A percentile compares a stretch with the other conserved stretches of the same genome.
phyloP scores from a whole-genome alignment of 2,329 filamentous ascomycete genomes.

The Chaetothyriales sp. region DNA sequence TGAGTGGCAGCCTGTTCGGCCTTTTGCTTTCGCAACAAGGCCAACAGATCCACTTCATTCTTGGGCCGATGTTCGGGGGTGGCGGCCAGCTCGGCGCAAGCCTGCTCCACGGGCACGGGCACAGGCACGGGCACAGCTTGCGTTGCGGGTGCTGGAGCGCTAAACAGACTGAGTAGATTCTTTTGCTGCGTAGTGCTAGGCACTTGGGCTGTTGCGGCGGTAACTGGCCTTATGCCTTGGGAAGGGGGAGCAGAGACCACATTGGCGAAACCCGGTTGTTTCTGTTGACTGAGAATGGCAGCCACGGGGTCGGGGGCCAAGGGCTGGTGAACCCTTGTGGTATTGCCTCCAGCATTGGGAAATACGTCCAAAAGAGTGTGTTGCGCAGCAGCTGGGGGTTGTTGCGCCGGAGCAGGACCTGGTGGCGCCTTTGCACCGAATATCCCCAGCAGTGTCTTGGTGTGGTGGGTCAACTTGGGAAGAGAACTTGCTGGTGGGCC shows the following conservation, averaged over 20 bases:
- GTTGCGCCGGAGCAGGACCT: not conserved
- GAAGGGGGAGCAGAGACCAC: not conserved
- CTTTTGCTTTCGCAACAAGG: slow-evolving; percentile 7
- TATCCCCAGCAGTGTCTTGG: slow-evolving; percentile 41
- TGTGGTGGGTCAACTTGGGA: slow-evolving; percentile 42
- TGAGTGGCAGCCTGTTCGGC: not conserved
- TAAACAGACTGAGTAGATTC: not conserved
- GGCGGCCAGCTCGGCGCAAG: not conserved
- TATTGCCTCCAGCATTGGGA: not conserved
- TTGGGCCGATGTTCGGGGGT: slow-evolving; percentile 2
- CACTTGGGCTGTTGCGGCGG: not conserved
- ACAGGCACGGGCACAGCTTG: slow-evolving; percentile 6
- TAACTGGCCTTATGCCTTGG: not conserved
- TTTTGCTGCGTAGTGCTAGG: not conserved
- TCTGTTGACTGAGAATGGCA: not conserved
- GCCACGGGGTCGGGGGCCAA: not conserved
- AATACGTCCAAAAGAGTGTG: not conserved
- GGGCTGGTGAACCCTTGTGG: not conserved
- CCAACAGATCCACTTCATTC: slow-evolving; percentile 8
- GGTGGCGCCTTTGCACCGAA: slow-evolving; percentile 32
- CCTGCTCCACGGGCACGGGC: slow-evolving; percentile 4
- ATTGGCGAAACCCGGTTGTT: not conserved
- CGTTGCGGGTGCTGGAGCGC: not conserved
- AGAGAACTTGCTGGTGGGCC: slow-evolving; percentile 43
- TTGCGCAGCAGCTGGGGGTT: not conserved